Base-by-base conservation (phyloP, 176 grass and related monocot genomes). In the Chrysopogon serrulatus region DNA sequence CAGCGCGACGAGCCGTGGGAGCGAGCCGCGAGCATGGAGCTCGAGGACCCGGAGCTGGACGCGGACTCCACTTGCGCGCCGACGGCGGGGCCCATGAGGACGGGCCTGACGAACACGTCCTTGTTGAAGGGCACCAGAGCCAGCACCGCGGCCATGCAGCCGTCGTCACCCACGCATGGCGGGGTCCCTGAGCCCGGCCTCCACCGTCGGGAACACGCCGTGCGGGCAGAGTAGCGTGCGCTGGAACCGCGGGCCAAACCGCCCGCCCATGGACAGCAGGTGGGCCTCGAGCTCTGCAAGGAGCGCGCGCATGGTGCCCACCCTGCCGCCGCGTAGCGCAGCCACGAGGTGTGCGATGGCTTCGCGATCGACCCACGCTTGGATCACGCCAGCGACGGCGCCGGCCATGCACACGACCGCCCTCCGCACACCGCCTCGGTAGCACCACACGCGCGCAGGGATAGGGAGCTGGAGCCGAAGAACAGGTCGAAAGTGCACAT, bases 101-200 rank as follows among this genome's bases (percentile, higher is more conserved):
- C 65, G 2, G 90, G 90, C 1, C 95, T 90, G 12, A 98, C 92
- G 56, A 94, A 98, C 59, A 98, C 95, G 44, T 94, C 95, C 77
- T 87, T 87, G 86, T 94, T 98, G 88, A 98, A 98, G 12, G 86
- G 83, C 28, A 98, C 95, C 23, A 98, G 88, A 18, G 90, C 90
- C 5, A 93, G 86, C 24, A 80, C 83, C 30, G 83, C 30, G 1
- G 86, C 74, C 10, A 88, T 90, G 77, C 86, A 85, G 48, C 82
- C 66, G 82, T 92, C 88, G 39, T n/a, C n/a, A n/a, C 86, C 64
- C 10, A 94, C 90, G n/a, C n/a, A n/a, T n/a, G 48, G 8, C 56
- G 16, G 85, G 54, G 47, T 84, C 90, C 0, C 68, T 73, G 27
- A 97, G 69, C 31, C 36, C 18, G 5, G 79, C 83, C 82, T 98